phyloP scores from a whole-genome alignment of 164 flowering plant genomes.

The Umbilicus rupestris region DNA sequence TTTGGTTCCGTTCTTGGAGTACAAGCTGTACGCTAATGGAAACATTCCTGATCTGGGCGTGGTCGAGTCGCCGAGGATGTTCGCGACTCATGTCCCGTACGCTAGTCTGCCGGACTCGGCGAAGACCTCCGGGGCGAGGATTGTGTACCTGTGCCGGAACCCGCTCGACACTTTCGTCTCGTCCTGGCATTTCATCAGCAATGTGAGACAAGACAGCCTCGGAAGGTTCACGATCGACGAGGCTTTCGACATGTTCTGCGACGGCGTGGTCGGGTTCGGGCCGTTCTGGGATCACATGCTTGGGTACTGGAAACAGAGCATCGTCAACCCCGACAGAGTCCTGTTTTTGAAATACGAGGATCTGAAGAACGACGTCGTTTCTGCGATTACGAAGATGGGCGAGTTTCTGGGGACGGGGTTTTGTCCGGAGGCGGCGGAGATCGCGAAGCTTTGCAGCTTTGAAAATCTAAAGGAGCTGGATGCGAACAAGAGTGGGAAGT shows the following conservation, averaged over 20 bases:
- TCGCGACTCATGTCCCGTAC: conserved; percentile 38
- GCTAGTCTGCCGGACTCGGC: conserved; percentile 20
- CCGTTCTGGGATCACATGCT: conserved; percentile 30
- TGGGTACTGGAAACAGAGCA: conserved; percentile 17
- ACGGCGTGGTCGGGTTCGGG: conserved; percentile 18
- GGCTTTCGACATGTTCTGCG: conserved; percentile 24
- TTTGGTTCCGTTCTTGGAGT: conserved; percentile 44
- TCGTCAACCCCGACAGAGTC: conserved; percentile 17
- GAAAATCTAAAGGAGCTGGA: conserved; percentile 21
- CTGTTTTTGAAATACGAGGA: conserved; percentile 29
- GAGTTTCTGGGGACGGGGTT: conserved; percentile 12
- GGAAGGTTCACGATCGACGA: conserved; percentile 23
- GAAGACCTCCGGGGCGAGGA: conserved; percentile 9
- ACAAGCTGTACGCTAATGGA: conserved; percentile 25
- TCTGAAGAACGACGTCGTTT: conserved; percentile 13
- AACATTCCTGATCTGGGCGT: conserved; percentile 22
- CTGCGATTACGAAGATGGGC: conserved; percentile 13
- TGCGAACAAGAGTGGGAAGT: conserved; percentile 23
- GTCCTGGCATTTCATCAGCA: conserved; percentile 26
- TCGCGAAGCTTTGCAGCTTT: conserved; percentile 22
- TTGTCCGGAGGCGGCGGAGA: conserved; percentile 15
- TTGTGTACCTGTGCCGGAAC: conserved; percentile 38
- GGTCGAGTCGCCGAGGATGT: conserved; percentile 19
- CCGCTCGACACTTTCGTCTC: conserved; percentile 42
- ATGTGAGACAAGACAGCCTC: conserved; percentile 8